These are phyloP conservation scores for Jatropha curcas DNA, from an alignment of 345 rosid genomes.

Conservation along the genomic window DNA sequence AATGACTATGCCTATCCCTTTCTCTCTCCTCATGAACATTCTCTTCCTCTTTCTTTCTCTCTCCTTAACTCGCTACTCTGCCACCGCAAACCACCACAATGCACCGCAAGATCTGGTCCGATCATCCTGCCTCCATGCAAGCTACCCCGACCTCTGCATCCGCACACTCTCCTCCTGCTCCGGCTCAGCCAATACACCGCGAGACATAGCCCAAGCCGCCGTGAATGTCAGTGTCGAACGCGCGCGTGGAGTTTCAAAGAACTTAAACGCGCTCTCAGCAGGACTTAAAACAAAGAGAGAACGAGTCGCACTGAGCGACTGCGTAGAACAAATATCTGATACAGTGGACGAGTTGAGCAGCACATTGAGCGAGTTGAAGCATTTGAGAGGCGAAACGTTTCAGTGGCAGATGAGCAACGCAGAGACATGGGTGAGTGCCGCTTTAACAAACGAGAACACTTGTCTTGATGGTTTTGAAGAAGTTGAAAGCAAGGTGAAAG, in stretches of 20 bases:
- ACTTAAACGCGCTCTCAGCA: conserved; percentile 26
- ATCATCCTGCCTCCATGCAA: conserved; percentile 68
- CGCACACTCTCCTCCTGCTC: conserved; percentile 67
- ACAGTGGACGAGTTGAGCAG: conserved; percentile 63
- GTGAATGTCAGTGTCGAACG: conserved; percentile 61
- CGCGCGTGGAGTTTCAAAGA: conserved; percentile 37
- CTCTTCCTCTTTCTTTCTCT: conserved; percentile 15
- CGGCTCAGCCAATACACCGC: conserved; percentile 61
- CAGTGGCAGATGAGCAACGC: conserved; percentile 71
- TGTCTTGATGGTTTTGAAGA: conserved; percentile 80
- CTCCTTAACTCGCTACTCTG: conserved; percentile 21
- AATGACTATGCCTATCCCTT: conserved; percentile 16
- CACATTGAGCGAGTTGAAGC: conserved; percentile 59
- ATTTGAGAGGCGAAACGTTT: conserved; percentile 52
- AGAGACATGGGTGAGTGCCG: conserved; percentile 87
- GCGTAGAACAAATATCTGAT: conserved; percentile 70
- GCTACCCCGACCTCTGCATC: conserved; percentile 67
- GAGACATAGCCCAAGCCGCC: conserved; percentile 72
- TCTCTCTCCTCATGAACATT: conserved; percentile 23
- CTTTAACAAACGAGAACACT: conserved; percentile 80
- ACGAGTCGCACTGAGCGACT: conserved; percentile 61
- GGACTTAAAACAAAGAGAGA: conserved; percentile 34
- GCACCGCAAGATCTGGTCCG: conserved; percentile 50
- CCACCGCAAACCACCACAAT: conserved; percentile 6
- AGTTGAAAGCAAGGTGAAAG: conserved; percentile 40